Evolutionary conservation across 352 stramenopile species (phyloP).

Genomic region (Pythium vanterpoolii): DNA sequence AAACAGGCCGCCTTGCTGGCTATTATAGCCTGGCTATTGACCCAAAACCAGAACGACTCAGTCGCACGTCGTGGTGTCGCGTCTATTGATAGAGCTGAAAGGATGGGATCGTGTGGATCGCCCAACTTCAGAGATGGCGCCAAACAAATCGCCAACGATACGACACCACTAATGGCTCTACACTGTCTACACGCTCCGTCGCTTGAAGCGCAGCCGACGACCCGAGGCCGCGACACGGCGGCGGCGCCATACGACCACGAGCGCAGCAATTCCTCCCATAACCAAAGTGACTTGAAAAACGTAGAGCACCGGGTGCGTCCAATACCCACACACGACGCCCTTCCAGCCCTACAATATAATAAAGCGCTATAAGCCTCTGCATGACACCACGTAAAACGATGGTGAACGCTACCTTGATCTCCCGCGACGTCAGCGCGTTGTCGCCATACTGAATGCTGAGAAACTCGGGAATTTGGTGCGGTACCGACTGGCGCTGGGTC

Average conservation of each 20-base stretch:
- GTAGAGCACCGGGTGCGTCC: conserved; percentile 66
- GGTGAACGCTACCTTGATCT: conserved; percentile 57
- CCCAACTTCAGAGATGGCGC: no score
- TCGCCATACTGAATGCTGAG: conserved; percentile 68
- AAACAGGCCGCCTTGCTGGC: not conserved
- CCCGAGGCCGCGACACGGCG: not conserved
- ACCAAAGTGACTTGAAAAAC: conserved; percentile 47
- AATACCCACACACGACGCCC: conserved; percentile 72
- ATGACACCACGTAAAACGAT: not conserved
- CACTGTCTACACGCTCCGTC: conserved; percentile 26
- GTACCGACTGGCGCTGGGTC: conserved; percentile 54
- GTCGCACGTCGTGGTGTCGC: not conserved
- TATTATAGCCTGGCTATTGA: no score
- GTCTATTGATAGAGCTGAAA: conserved; percentile 2
- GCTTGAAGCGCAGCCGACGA: conserved; percentile 34
- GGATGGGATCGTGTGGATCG: no score
- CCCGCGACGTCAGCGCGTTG: conserved; percentile 45
- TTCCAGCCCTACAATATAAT: conserved; percentile 58
- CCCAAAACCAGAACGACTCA: not conserved
- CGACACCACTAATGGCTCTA: not conserved
- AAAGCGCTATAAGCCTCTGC: not conserved
- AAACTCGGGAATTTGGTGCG: conserved; percentile 51
- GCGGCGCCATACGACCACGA: conserved; percentile 40
- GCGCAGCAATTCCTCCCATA: conserved; percentile 28
- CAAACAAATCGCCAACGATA: no score